Conservation (phyloP, 352 stramenopile genomes). For the Globisporangium recalcitrans region DNA sequence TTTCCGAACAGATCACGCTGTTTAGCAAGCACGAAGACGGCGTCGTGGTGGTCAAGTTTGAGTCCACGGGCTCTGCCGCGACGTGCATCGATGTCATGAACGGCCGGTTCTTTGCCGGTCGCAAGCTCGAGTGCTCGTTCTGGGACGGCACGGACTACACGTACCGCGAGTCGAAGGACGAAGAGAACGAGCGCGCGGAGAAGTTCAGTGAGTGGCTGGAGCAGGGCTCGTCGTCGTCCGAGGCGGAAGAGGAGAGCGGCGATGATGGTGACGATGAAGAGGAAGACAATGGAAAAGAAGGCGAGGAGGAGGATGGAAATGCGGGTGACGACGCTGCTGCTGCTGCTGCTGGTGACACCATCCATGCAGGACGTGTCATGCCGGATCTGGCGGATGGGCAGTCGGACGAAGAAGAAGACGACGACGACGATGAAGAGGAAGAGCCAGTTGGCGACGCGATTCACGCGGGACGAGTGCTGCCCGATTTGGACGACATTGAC, state of each 20-base stretch:
- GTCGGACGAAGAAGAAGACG: slow-evolving; percentile 22
- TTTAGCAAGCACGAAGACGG: slow-evolving; percentile 91
- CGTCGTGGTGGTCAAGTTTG: slow-evolving; percentile 94
- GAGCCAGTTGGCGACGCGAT: slow-evolving; percentile 18
- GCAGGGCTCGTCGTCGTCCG: slow-evolving; percentile 55
- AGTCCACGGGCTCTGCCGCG: slow-evolving; percentile 74
- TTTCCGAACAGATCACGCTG: slow-evolving; percentile 88
- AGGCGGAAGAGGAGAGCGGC: slow-evolving; percentile 34
- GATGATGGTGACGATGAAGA: neutral
- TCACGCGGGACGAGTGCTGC: slow-evolving; percentile 53
- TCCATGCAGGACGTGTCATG: slow-evolving; percentile 16
- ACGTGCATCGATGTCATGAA: slow-evolving; percentile 89
- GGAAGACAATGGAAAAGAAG: neutral
- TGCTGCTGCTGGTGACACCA: neutral
- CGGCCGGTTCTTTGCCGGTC: slow-evolving; percentile 82
- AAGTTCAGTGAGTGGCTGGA: slow-evolving; percentile 95
- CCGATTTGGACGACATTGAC: slow-evolving; percentile 41
- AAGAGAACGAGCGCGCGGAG: slow-evolving; percentile 84
- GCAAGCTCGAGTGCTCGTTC: slow-evolving; percentile 87
- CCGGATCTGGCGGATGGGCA: slow-evolving; percentile 5
- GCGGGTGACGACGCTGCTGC: neutral
- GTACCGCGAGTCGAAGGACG: slow-evolving; percentile 63
- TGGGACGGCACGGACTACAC: slow-evolving; percentile 96
- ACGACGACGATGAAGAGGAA: slow-evolving; percentile 22
- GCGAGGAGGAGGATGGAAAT: slow-evolving; percentile 12